These are phyloP conservation scores for Rhodotorula graminis DNA, from an alignment of 768 basidiomycete species.

Conservation along the genomic window DNA sequence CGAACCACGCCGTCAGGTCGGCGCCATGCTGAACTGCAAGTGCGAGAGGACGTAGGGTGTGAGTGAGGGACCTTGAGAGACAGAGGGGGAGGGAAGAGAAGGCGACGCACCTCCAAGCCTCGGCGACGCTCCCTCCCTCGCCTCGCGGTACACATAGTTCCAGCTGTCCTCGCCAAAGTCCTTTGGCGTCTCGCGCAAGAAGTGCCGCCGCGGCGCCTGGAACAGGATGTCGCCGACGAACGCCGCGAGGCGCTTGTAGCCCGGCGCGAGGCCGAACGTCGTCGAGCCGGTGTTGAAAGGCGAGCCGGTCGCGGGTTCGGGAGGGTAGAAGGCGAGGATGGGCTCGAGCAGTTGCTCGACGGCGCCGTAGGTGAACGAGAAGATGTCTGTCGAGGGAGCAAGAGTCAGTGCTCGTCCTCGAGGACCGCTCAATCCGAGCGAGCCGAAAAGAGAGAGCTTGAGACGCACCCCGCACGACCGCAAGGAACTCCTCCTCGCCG, in stretches of 20 bases:
- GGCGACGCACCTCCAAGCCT: constrained; percentile 26
- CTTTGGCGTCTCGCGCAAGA: constrained; percentile 37
- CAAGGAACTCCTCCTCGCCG: constrained; percentile 19
- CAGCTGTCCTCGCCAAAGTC: constrained; percentile 38
- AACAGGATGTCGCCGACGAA: constrained; percentile 46
- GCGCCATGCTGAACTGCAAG: constrained; percentile 31
- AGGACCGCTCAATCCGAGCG: too few species aligned
- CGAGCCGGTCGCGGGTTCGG: constrained; percentile 51
- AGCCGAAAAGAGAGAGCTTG: too few species aligned
- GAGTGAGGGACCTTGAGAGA: too few species aligned
- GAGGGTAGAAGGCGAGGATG: constrained; percentile 49
- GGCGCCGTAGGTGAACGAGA: constrained; percentile 37
- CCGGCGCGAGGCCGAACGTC: constrained; percentile 51
- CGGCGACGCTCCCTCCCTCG: constrained; percentile 5
- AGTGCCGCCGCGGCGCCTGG: constrained; percentile 34
- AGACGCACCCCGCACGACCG: constrained; percentile 18
- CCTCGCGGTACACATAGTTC: constrained; percentile 24
- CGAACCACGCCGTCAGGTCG: constrained; percentile 31
- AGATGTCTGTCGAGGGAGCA: constrained; percentile 8
- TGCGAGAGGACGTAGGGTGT: too few species aligned
- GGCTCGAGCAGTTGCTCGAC: constrained; percentile 30
- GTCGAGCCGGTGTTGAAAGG: constrained; percentile 54
- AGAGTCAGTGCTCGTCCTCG: background rate
- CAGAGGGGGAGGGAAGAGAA: too few species aligned
- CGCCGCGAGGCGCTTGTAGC: constrained; percentile 50